phyloP scores from a whole-genome alignment of 208 protist genomes.

The Trichomonas gallinae region DNA sequence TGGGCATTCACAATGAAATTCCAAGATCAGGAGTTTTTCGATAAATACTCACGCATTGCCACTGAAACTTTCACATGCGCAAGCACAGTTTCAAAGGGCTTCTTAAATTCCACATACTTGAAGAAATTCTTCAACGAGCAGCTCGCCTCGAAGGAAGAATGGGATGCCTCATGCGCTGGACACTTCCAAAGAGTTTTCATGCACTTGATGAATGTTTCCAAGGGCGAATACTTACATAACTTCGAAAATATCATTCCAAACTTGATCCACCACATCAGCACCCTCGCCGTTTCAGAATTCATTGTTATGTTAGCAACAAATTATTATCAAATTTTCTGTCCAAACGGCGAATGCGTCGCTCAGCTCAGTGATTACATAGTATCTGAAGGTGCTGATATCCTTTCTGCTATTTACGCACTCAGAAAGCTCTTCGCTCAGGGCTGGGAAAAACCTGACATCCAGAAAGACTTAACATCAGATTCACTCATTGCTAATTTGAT shows the following conservation, averaged over 20 bases:
- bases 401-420: neutral
- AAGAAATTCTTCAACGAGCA: neutral
- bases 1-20: neutral
- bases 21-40: neutral
- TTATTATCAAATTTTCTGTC: neutral
- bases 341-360: neutral
- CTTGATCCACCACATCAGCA: neutral
- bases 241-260: neutral
- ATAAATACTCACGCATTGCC: neutral
- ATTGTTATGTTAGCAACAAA: neutral
- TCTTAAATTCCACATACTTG: neutral
- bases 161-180: neutral
- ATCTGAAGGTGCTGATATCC: neutral
- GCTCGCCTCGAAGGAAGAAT: neutral
- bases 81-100: neutral
- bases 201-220: neutral
- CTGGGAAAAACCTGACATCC: neutral
- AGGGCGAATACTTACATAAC: neutral
- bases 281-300: neutral
- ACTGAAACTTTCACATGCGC: neutral
- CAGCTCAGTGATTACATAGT: neutral
- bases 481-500: neutral
- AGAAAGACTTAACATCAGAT: neutral
- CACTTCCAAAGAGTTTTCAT: neutral
- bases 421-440: neutral